phyloP scores from a whole-genome alignment of 768 basidiomycete genomes.

The Mycena galericulata region DNA sequence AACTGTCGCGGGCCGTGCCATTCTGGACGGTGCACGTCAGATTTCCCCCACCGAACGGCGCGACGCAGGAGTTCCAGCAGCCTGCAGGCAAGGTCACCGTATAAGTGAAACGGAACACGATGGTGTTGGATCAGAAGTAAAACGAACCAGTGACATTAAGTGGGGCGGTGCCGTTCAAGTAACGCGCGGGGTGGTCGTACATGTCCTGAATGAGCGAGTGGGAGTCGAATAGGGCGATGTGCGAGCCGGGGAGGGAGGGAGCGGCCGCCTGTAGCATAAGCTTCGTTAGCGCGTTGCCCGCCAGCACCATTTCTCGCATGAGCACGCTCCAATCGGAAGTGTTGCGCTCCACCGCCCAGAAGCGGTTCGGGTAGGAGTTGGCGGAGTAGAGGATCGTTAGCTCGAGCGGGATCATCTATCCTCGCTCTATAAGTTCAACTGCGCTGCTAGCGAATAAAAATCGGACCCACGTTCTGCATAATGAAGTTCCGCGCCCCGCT shows the following conservation, averaged over 20 bases:
- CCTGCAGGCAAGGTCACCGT: slow-evolving; percentile 49
- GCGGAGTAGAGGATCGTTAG: slow-evolving; percentile 59
- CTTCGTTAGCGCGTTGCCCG: slow-evolving; percentile 64
- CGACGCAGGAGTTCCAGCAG: slow-evolving; percentile 44
- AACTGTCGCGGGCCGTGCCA: slow-evolving; percentile 66
- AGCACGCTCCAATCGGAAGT: slow-evolving; percentile 67
- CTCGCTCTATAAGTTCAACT: not conserved
- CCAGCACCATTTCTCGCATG: slow-evolving; percentile 63
- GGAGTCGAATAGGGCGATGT: slow-evolving; percentile 78
- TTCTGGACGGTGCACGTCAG: slow-evolving; percentile 49
- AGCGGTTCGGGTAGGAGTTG: slow-evolving; percentile 59
- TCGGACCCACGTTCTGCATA: slow-evolving; percentile 69
- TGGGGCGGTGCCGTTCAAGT: slow-evolving; percentile 74
- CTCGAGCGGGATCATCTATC: slow-evolving; percentile 71
- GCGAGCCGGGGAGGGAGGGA: slow-evolving; percentile 61
- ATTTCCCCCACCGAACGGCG: slow-evolving; percentile 43
- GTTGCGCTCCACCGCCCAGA: slow-evolving; percentile 63
- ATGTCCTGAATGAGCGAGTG: slow-evolving; percentile 72
- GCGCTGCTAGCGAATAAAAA: not conserved
- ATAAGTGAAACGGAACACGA: slow-evolving; percentile 45
- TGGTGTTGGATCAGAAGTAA: slow-evolving; percentile 55
- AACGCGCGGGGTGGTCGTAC: slow-evolving; percentile 58
- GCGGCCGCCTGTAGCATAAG: slow-evolving; percentile 62
- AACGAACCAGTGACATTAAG: slow-evolving; percentile 61
- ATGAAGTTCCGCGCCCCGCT: slow-evolving; percentile 75